A percentile compares a stretch with the other conserved stretches of the same genome.
Conservation (phyloP, 1,139 yeast genomes). For the Scheffersomyces titani region DNA sequence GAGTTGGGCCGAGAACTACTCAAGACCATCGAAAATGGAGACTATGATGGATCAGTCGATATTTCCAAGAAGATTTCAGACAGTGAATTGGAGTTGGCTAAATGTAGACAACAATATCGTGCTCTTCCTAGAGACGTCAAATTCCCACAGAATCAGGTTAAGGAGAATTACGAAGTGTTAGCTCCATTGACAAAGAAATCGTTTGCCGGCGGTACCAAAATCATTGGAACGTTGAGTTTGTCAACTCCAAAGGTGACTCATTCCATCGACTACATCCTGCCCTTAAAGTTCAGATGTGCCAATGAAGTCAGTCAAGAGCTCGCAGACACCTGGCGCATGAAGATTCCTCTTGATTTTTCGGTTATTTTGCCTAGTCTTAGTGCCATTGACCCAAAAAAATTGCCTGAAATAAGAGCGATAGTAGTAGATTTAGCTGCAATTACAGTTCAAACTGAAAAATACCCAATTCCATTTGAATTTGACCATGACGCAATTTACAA, state of each 20-base stretch:
- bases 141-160: neutral
- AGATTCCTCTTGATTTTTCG: slow-evolving; percentile 28
- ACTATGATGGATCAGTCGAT: slow-evolving; percentile 14
- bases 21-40: slow-evolving; percentile 16
- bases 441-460: slow-evolving; percentile 17
- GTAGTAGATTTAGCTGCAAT: slow-evolving; percentile 19
- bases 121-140: neutral
- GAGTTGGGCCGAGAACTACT: slow-evolving; percentile 22
- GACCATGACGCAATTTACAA: slow-evolving; percentile 22
- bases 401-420: slow-evolving; percentile 16
- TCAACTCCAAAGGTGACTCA: slow-evolving; percentile 30
- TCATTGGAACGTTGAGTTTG: slow-evolving; percentile 20
- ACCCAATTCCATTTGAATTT: slow-evolving; percentile 22
- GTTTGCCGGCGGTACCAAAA: slow-evolving; percentile 12
- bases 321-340: slow-evolving; percentile 27
- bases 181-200: slow-evolving; percentile 15
- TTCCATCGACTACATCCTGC: slow-evolving; percentile 34
- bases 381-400: slow-evolving; percentile 8
- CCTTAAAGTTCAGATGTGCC: slow-evolving; percentile 21
- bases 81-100: slow-evolving; percentile 19
- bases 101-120: slow-evolving; percentile 20
- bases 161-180: slow-evolving; percentile 9
- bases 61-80: slow-evolving; percentile 15
- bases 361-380: slow-evolving; percentile 12
- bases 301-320: slow-evolving; percentile 6